These are phyloP conservation scores for Trichoderma pleuroti DNA, from an alignment of 2,329 filamentous ascomycete genomes.

Conservation along the genomic window DNA sequence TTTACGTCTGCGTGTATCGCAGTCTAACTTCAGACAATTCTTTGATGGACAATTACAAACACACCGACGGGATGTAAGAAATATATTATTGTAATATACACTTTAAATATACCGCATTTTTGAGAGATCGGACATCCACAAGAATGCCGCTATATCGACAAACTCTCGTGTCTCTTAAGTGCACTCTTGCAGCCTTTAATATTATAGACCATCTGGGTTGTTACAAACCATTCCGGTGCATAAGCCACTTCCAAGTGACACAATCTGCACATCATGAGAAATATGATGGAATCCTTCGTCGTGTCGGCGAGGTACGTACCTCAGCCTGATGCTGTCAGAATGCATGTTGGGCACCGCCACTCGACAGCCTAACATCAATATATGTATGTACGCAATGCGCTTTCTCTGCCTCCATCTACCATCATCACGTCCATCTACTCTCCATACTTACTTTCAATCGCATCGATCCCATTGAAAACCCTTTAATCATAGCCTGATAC, in stretches of 20 bases:
- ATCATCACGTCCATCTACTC: neutral
- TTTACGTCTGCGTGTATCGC: too few relatives aligned
- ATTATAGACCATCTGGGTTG: too few relatives aligned
- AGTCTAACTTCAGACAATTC: too few relatives aligned
- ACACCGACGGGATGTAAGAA: too few relatives aligned
- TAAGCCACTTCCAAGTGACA: neutral
- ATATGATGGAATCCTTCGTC: neutral
- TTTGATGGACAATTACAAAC: too few relatives aligned
- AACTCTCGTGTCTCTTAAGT: neutral
- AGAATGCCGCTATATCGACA: too few relatives aligned
- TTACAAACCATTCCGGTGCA: neutral
- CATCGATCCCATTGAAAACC: neutral
- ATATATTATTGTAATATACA: too few relatives aligned
- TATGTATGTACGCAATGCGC: too few relatives aligned
- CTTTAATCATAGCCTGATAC: too few relatives aligned
- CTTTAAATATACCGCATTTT: too few relatives aligned
- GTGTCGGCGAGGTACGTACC: neutral
- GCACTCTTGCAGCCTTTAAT: neutral
- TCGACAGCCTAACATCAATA: neutral
- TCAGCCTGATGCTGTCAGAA: neutral
- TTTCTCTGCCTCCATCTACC: neutral
- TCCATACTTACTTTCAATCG: neutral
- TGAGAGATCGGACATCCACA: too few relatives aligned
- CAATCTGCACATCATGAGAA: neutral
- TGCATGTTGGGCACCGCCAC: neutral